Evolutionary conservation across 345 rosid genomes (phyloP).

Genomic region (Aethionema arabicum): DNA sequence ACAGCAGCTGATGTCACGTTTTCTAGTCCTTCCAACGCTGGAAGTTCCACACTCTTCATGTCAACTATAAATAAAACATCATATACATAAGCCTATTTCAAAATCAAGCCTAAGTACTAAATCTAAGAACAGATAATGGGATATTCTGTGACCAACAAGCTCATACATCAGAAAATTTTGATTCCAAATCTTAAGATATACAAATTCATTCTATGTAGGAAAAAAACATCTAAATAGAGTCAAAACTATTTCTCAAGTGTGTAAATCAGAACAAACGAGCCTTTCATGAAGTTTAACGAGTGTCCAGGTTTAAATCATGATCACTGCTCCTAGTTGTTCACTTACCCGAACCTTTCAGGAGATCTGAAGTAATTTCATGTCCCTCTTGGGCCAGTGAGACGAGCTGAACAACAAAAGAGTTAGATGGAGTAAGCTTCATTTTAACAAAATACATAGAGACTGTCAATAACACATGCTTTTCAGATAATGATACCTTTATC

Average conservation of each 20-base stretch:
- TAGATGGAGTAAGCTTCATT: conserved; percentile 1
- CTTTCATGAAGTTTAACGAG: too few species aligned
- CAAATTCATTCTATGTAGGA: background rate
- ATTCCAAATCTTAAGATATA: background rate
- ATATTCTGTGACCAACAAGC: background rate
- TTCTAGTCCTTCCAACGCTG: conserved; percentile 63
- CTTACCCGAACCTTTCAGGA: conserved; percentile 55
- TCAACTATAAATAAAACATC: conserved; percentile 38
- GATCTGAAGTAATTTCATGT: conserved; percentile 53
- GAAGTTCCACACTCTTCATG: conserved; percentile 49
- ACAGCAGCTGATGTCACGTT: too few species aligned
- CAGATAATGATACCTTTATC: conserved; percentile 59
- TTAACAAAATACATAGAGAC: background rate
- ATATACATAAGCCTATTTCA: conserved; percentile 5
- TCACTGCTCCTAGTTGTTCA: background rate
- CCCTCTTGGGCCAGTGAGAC: conserved; percentile 86
- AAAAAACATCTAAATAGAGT: background rate
- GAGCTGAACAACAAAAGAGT: conserved; percentile 42
- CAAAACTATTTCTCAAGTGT: background rate
- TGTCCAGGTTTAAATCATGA: too few species aligned
- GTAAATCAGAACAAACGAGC: background rate
- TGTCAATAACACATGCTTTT: background rate
- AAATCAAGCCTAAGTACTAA: background rate
- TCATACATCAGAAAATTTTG: background rate
- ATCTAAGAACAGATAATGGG: background rate